Percentiles rank a stretch among this genome's conserved stretches.
Evolutionary conservation across 768 basidiomycete species (phyloP).

Genomic region (Xerocomus brunneocitrinus): DNA sequence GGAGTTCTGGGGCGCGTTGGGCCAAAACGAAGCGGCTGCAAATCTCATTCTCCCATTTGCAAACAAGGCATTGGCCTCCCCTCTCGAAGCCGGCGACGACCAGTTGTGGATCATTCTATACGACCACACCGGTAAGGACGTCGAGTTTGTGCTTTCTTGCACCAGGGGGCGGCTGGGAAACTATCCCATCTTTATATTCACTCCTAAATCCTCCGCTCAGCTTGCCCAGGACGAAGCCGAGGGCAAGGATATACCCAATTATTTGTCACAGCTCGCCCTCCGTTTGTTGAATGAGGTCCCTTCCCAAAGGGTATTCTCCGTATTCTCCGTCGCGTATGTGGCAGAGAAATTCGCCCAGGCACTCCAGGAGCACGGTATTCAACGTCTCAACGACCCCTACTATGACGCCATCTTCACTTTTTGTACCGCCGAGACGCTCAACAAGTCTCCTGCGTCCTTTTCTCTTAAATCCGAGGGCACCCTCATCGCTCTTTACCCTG

Average conservation of each 20-base stretch:
- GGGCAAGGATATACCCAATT: conserved; percentile 31
- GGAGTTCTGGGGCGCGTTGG: conserved; percentile 29
- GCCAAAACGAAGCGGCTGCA: conserved; percentile 29
- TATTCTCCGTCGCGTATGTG: conserved; percentile 54
- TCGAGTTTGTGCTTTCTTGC: conserved; percentile 51
- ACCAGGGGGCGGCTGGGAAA: conserved; percentile 50
- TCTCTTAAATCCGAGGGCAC: conserved; percentile 10
- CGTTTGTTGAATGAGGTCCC: conserved; percentile 36
- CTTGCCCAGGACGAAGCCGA: conserved; percentile 26
- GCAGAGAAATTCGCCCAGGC: conserved; percentile 40
- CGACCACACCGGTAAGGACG: conserved; percentile 6
- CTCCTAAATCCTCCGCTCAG: conserved; percentile 35
- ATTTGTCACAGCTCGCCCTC: conserved; percentile 40
- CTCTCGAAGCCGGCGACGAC: neutral
- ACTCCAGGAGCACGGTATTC: conserved; percentile 24
- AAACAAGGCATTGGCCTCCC: conserved; percentile 18
- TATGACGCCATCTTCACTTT: conserved; percentile 58
- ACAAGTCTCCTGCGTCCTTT: conserved; percentile 1
- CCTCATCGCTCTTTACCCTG: conserved; percentile 31
- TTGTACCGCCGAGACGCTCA: conserved; percentile 46
- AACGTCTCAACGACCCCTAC: conserved; percentile 42
- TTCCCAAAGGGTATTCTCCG: conserved; percentile 52
- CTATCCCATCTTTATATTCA: conserved; percentile 67
- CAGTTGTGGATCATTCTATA: conserved; percentile 33
- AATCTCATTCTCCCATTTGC: conserved; percentile 43